These are phyloP conservation scores for Escallonia herrerae DNA, from an alignment of 129 eudicot genomes.

Conservation along the genomic window DNA sequence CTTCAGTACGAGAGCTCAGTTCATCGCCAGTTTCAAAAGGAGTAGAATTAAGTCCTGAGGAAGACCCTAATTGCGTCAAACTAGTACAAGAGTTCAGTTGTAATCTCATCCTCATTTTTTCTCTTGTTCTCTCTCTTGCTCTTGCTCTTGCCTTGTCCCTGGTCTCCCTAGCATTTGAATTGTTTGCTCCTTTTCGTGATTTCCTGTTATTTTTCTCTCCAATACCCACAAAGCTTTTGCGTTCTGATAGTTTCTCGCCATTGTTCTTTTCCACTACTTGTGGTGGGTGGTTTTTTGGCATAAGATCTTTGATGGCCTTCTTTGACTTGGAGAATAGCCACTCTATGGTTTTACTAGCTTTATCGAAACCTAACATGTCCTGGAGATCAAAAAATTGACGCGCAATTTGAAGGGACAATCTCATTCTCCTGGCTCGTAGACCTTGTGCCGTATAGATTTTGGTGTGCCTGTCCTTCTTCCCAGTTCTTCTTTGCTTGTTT, in stretches of 20 bases:
- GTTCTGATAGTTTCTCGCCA: constrained; percentile 2
- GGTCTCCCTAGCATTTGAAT: constrained; percentile 17
- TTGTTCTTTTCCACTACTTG: constrained; percentile 10
- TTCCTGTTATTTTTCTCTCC: constrained; percentile 11
- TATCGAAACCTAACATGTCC: constrained; percentile 58
- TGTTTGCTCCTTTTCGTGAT: background rate
- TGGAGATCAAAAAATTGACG: constrained; percentile 64
- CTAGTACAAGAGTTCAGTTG: constrained; percentile 13
- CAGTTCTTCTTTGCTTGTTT: constrained; percentile 16
- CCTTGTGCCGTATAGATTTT: constrained; percentile 58
- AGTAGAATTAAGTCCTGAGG: constrained; percentile 19
- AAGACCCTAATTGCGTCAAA: constrained; percentile 5
- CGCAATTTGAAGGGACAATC: constrained; percentile 48
- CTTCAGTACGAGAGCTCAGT: constrained; percentile 16
- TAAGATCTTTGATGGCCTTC: constrained; percentile 39
- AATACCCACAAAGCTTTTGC: constrained; percentile 9
- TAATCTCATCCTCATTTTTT: constrained; percentile 29
- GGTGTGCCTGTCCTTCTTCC: constrained; percentile 63
- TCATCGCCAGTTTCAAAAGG: constrained; percentile 20
- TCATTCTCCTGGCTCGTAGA: constrained; percentile 54
- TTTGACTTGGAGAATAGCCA: constrained; percentile 62
- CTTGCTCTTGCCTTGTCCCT: constrained; percentile 55
- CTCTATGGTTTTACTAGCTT: constrained; percentile 56
- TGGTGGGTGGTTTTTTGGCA: constrained; percentile 11
- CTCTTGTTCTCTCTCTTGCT: constrained; percentile 49